Evolutionary conservation across 768 basidiomycete genomes (phyloP), one percentile per base, ranked within the genome.

Genomic region (Suillus weaverae): DNA sequence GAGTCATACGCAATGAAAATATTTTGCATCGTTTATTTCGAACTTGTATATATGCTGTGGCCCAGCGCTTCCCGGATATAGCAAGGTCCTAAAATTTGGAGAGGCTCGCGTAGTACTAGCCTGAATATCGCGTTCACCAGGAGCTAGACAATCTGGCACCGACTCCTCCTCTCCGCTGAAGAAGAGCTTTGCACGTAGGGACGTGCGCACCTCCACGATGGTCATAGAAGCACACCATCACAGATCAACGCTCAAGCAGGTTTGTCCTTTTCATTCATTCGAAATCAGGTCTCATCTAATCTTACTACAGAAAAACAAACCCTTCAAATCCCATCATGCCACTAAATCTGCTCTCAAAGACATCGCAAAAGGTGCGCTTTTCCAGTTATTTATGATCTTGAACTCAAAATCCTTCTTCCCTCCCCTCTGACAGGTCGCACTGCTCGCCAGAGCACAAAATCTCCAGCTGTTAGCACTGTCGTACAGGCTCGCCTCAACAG

Each of bases 301-400:
- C 56, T 61, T 53, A 22, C 18, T 67, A 20, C 53, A 95, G 93
- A 80, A 87, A 83, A 97, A 99, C 78, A 99, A 99, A 76, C 69
- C 85, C 2, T 98, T 92, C 83, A 98, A 98, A 79, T 94, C 94
- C 2, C 92, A 89, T 74, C 92, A 95, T 81, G 86, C 94, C 2
- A 86, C 92, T 14, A 97, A 97, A 78, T 87, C 90, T 1, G 82
- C 91, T 0, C 71, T 97, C 44, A 95, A 91, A 76, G 92, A 93
- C 53, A 84, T 85, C 50, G 88, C 93, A 38, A 97, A 97, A 82
- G 95, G 95, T 88, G 51, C 41, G 73, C 55, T 33, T 18, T 14
- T 64, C 41, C 20, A 59, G n/a, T 53, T 36, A 33, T 36, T 26
- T 44, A 44, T 48, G 36, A 35, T 20, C 33, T 50, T 38, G 18